Evolutionary conservation across 2,329 filamentous ascomycete species (phyloP).

Genomic region (Chalaropsis ovoidea): DNA sequence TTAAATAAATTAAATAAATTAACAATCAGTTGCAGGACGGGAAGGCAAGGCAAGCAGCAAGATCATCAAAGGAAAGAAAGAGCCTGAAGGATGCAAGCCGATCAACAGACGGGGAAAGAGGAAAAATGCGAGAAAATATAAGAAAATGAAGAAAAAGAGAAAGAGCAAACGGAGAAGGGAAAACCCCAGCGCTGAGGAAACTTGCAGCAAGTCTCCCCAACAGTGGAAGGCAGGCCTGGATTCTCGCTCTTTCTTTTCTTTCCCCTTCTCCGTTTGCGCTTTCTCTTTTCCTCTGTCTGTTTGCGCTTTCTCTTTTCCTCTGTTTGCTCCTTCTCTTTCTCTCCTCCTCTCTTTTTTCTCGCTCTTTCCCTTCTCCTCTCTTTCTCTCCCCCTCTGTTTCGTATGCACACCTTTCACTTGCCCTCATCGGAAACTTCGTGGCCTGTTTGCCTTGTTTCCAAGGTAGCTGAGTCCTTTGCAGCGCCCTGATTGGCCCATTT

Average conservation of each 20-base stretch:
- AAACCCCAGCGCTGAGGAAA: background rate
- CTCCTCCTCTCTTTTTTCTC: background rate
- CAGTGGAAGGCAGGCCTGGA: too few relatives aligned
- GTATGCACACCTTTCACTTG: background rate
- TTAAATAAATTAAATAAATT: too few relatives aligned
- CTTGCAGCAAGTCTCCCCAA: too few relatives aligned
- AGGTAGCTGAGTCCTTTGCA: background rate
- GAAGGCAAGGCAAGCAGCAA: background rate
- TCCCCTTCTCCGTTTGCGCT: too few relatives aligned
- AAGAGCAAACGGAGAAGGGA: background rate
- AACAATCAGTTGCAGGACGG: background rate
- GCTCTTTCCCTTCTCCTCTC: too few relatives aligned
- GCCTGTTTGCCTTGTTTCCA: too few relatives aligned
- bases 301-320: too few relatives aligned
- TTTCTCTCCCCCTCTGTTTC: background rate
- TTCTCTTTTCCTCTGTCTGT: too few relatives aligned
- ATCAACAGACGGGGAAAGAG: background rate
- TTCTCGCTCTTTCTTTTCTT: too few relatives aligned
- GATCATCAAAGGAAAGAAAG: background rate
- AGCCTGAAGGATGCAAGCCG: background rate
- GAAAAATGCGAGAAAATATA: background rate
- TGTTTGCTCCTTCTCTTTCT: background rate
- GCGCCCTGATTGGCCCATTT: constrained; percentile 2
- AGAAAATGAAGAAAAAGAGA: background rate
- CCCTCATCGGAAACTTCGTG: background rate